phyloP scores from a whole-genome alignment of 192 early-diverging fungal species.

The Backusella tarrabulga region DNA sequence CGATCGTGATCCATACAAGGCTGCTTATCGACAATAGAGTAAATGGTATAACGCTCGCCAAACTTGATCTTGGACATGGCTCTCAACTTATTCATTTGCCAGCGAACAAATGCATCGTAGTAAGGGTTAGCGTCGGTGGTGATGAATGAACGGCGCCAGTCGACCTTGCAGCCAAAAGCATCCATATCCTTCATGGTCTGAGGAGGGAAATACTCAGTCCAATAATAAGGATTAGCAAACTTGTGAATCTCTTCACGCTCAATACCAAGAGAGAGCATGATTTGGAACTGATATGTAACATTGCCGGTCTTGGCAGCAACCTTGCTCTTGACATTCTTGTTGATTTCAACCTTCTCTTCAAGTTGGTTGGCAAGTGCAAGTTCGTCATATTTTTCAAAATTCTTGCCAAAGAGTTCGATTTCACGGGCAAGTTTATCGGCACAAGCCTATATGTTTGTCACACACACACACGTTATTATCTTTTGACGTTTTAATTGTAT shows the following conservation, averaged over 20 bases:
- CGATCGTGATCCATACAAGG: slow-evolving; percentile 99
- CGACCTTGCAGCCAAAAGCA: slow-evolving; percentile 77
- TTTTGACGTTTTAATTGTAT: background rate
- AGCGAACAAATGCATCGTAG: slow-evolving; percentile 97
- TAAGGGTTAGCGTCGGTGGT: slow-evolving; percentile 98
- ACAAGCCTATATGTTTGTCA: slow-evolving; percentile 58
- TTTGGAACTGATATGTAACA: slow-evolving; percentile 94
- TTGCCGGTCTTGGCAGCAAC: slow-evolving; percentile 82
- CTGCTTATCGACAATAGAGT: slow-evolving; percentile 91
- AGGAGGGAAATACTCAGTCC: slow-evolving; percentile 95
- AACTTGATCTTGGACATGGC: slow-evolving; percentile 85
- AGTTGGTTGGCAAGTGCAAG: slow-evolving; percentile 26
- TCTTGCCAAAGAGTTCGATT: slow-evolving; percentile 78
- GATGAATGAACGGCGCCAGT: slow-evolving; percentile 96
- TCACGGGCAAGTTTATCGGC: slow-evolving; percentile 86
- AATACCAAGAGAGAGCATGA: slow-evolving; percentile 89
- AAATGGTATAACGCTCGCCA: slow-evolving; percentile 96
- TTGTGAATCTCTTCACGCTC: slow-evolving; percentile 86
- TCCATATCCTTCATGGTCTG: slow-evolving; percentile 78
- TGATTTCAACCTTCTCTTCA: slow-evolving; percentile 47
- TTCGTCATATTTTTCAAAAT: slow-evolving; percentile 54
- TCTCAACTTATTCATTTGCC: slow-evolving; percentile 94
- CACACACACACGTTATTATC: background rate
- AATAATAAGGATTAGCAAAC: slow-evolving; percentile 89
- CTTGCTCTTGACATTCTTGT: slow-evolving; percentile 82